Evolutionary conservation across 2,329 filamentous ascomycete genomes (phyloP).

Genomic region (Pseudomassariella vexata): DNA sequence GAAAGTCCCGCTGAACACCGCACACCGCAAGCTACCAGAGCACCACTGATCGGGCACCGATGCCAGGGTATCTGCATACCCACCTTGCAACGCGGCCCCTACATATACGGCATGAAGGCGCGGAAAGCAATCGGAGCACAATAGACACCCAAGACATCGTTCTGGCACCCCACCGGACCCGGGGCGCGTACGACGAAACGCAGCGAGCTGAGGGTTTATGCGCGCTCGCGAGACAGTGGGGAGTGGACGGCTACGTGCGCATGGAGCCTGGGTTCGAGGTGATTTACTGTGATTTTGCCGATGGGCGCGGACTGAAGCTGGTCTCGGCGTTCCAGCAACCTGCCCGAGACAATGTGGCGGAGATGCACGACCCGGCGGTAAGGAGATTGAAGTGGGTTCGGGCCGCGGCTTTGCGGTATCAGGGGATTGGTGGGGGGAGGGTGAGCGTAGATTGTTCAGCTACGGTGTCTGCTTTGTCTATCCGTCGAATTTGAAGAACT

Average conservation of each 20-base stretch:
- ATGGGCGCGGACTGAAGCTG: slow-evolving; percentile 29
- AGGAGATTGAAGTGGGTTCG: slow-evolving; percentile 31
- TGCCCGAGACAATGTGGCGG: too few relatives aligned
- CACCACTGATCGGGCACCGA: too few relatives aligned
- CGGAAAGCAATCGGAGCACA: slow-evolving; percentile 59
- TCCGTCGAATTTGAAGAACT: slow-evolving; percentile 42
- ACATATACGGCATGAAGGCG: slow-evolving; percentile 57
- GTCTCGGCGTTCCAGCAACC: neutral
- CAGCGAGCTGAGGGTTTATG: slow-evolving; percentile 52
- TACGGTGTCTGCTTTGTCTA: slow-evolving; percentile 46
- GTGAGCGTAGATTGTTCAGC: slow-evolving; percentile 40
- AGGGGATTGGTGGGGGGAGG: slow-evolving; percentile 36
- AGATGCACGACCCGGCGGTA: too few relatives aligned
- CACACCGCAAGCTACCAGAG: too few relatives aligned
- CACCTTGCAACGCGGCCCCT: slow-evolving; percentile 55
- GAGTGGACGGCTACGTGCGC: slow-evolving; percentile 32
- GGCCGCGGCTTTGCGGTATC: slow-evolving; percentile 37
- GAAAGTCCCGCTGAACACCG: too few relatives aligned
- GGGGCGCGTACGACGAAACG: slow-evolving; percentile 33
- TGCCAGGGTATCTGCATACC: slow-evolving; percentile 65
- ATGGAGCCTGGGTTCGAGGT: slow-evolving; percentile 71
- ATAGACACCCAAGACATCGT: slow-evolving; percentile 62
- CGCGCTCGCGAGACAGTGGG: slow-evolving; percentile 43
- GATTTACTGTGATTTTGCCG: slow-evolving; percentile 58
- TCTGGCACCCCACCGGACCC: slow-evolving; percentile 36